These are phyloP conservation scores for Penicillium salamii DNA, from an alignment of 495 filamentous ascomycete genomes.

Conservation along the genomic window DNA sequence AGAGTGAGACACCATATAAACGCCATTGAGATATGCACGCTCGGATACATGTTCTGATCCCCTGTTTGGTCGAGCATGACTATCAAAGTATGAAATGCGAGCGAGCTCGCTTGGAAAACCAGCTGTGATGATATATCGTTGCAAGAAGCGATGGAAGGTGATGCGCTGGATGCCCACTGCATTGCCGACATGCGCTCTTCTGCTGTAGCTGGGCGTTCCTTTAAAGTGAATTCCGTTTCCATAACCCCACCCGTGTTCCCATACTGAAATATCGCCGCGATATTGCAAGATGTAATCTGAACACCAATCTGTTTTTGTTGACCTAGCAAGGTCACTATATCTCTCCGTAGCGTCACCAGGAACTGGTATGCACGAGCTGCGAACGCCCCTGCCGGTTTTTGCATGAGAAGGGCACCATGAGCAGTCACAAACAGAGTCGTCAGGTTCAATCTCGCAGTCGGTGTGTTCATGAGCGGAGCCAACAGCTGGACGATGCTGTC, in stretches of 20 bases:
- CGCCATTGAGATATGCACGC: conserved; percentile 64
- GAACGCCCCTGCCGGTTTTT: conserved; percentile 47
- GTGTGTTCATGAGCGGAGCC: conserved; percentile 51
- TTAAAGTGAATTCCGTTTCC: conserved; percentile 37
- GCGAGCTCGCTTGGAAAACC: conserved; percentile 34
- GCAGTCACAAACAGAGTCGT: conserved; percentile 57
- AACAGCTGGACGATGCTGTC: conserved; percentile 72
- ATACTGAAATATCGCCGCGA: conserved; percentile 57
- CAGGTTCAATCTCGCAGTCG: conserved; percentile 29
- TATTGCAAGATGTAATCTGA: conserved; percentile 49
- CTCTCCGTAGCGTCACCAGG: conserved; percentile 48
- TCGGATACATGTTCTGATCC: conserved; percentile 64
- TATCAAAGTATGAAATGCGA: conserved; percentile 47
- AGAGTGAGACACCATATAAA: conserved; percentile 63
- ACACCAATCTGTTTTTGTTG: conserved; percentile 60
- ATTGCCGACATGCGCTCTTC: conserved; percentile 20
- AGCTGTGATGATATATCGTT: conserved; percentile 16
- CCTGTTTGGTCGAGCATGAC: conserved; percentile 57
- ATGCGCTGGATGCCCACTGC: conserved; percentile 12
- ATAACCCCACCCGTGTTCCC: conserved; percentile 50
- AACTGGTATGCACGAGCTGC: conserved; percentile 48
- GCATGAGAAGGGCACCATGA: conserved; percentile 65
- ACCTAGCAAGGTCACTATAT: conserved; percentile 57
- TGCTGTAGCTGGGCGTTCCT: conserved; percentile 32
- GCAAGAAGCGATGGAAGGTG: background rate